Conservation (phyloP, 192 early-diverging fungal genomes). For the Coemansia sp. region DNA sequence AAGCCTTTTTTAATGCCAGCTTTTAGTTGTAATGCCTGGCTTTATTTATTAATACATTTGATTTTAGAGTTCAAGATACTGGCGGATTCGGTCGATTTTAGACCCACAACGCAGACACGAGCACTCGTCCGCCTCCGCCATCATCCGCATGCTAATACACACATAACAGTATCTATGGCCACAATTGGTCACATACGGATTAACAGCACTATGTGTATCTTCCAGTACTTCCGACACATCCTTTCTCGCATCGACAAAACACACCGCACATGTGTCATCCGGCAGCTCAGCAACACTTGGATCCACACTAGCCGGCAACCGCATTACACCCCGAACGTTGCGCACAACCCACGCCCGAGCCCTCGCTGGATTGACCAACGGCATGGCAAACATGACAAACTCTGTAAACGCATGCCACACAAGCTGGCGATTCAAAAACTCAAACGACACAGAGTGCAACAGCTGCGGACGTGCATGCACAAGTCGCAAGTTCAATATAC, state of each 20-base stretch:
- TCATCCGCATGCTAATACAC: conserved; percentile 77
- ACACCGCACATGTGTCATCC: conserved; percentile 74
- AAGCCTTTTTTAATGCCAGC: neutral
- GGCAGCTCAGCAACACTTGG: conserved; percentile 58
- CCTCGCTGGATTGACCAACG: conserved; percentile 65
- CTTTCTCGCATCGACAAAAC: conserved; percentile 30
- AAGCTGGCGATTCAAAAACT: conserved; percentile 91
- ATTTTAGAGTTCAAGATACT: conserved; percentile 12
- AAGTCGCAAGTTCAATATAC: conserved; percentile 77
- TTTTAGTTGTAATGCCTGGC: neutral
- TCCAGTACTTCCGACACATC: neutral
- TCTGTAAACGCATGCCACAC: conserved; percentile 94
- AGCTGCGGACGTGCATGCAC: conserved; percentile 77
- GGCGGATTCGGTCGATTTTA: conserved; percentile 60
- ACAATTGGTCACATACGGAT: conserved; percentile 80
- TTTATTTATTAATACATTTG: neutral
- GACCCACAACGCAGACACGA: conserved; percentile 77
- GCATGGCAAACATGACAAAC: conserved; percentile 84
- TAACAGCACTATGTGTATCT: conserved; percentile 50
- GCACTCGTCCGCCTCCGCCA: conserved; percentile 71
- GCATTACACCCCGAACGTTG: conserved; percentile 21
- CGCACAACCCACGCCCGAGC: conserved; percentile 43
- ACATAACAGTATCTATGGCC: conserved; percentile 90
- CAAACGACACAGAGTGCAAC: conserved; percentile 79
- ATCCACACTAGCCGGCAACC: conserved; percentile 56